Conservation (phyloP, 2,329 filamentous ascomycete species). For the Colletotrichum lini region DNA sequence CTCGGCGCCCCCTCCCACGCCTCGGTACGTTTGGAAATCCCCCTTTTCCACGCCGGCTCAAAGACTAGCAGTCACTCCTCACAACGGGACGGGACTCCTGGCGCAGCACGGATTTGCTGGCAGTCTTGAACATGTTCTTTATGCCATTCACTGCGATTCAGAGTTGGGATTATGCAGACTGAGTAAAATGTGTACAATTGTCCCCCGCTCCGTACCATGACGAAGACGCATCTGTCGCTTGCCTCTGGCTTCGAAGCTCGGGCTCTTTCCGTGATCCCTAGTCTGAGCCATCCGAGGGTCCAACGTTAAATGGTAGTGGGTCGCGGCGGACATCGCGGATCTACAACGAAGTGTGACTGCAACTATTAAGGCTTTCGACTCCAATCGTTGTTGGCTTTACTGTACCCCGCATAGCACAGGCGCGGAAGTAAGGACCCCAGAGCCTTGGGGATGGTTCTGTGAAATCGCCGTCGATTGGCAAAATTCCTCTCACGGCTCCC, state of each 20-base stretch:
- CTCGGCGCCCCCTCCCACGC: constrained; percentile 2
- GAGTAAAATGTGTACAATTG: neutral
- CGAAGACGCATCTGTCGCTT: neutral
- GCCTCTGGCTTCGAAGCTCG: constrained; percentile 4
- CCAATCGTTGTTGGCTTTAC: constrained; percentile 20
- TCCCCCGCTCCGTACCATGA: neutral
- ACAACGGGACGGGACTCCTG: too few relatives aligned
- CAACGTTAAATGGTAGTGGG: constrained; percentile 23
- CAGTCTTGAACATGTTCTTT: neutral
- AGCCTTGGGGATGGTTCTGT: constrained; percentile 34
- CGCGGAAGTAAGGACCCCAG: constrained; percentile 29
- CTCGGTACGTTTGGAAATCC: constrained; percentile 10
- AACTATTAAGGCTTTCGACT: constrained; percentile 10
- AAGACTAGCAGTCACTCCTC: neutral
- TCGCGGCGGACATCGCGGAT: constrained; percentile 31
- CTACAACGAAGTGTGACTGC: constrained; percentile 20
- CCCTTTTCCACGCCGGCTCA: constrained; percentile 15
- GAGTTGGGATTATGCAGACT: neutral
- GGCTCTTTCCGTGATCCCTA: constrained; percentile 25
- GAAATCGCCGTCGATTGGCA: constrained; percentile 12
- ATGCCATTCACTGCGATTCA: neutral
- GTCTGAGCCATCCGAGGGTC: constrained; percentile 14
- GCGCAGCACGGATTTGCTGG: neutral
- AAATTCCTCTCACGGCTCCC: neutral
- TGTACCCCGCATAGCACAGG: constrained; percentile 30